phyloP scores from a whole-genome alignment of 2,329 filamentous ascomycete species.

The Colletotrichum tamarilloi region DNA sequence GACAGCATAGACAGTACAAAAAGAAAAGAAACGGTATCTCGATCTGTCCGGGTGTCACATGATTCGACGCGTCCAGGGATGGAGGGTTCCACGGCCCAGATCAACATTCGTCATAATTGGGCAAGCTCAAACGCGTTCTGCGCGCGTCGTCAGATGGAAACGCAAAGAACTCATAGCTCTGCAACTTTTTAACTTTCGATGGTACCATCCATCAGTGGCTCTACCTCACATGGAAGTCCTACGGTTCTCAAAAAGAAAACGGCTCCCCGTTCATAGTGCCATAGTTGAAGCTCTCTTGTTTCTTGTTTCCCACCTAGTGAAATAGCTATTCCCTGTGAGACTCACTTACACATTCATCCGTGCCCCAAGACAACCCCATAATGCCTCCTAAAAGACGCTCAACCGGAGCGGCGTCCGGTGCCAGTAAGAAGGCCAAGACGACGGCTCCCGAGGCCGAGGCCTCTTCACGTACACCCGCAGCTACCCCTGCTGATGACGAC shows the following conservation, averaged over 20 bases:
- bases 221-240: no score
- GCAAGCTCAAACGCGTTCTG: not conserved
- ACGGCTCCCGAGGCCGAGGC: not conserved
- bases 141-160: slow-evolving; percentile 4
- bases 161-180: not conserved
- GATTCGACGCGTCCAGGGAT: not conserved
- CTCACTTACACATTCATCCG: not conserved
- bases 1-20: not conserved
- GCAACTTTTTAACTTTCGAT: not conserved
- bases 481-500: not conserved
- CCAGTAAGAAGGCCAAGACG: slow-evolving; percentile 12
- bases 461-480: not conserved
- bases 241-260: not conserved
- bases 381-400: slow-evolving; percentile 22
- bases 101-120: slow-evolving; percentile 8
- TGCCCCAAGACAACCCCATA: not conserved
- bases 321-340: not conserved
- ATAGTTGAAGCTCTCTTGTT: not conserved
- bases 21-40: not conserved
- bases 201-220: not conserved
- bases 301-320: not conserved
- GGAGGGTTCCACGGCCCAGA: not conserved
- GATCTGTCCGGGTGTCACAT: not conserved
- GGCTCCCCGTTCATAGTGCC: no score
- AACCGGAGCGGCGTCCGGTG: not conserved